Evolutionary conservation across 164 flowering plant species (phyloP).

Genomic region (Hamamelis virginiana): DNA sequence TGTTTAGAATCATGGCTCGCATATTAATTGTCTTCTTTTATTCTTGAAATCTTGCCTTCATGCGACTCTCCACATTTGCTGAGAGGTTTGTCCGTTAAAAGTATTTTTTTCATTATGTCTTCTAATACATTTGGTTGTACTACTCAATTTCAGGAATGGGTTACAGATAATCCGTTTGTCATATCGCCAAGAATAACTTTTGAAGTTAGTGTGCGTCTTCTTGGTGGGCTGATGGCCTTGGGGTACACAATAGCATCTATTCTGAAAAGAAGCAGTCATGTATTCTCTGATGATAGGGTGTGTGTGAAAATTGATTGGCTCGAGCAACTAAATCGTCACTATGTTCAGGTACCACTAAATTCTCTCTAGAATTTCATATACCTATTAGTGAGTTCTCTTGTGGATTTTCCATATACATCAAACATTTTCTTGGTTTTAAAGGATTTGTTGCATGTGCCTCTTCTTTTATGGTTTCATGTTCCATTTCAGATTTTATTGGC

Average conservation of each 20-base stretch:
- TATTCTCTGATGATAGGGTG: constrained; percentile 71
- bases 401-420: background rate
- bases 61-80: background rate
- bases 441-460: background rate
- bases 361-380: background rate
- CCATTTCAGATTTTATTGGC: background rate
- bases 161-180: constrained; percentile 84
- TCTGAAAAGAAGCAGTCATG: constrained; percentile 90
- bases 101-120: background rate
- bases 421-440: background rate
- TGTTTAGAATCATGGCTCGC: no score
- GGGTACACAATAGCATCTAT: constrained; percentile 98
- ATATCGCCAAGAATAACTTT: constrained; percentile 97
- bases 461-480: background rate
- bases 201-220: constrained; percentile 97
- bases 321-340: constrained; percentile 81
- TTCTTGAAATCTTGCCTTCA: background rate
- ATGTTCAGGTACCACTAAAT: constrained; percentile 68
- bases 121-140: background rate
- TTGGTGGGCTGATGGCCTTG: constrained; percentile 97
- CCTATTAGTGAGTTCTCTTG: background rate
- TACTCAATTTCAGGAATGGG: constrained; percentile 82
- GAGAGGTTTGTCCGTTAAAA: background rate
- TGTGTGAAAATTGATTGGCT: constrained; percentile 93
- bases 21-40: background rate